These are phyloP conservation scores for Danielia oregonensis DNA, from an alignment of 805 yeast species.

Conservation along the genomic window DNA sequence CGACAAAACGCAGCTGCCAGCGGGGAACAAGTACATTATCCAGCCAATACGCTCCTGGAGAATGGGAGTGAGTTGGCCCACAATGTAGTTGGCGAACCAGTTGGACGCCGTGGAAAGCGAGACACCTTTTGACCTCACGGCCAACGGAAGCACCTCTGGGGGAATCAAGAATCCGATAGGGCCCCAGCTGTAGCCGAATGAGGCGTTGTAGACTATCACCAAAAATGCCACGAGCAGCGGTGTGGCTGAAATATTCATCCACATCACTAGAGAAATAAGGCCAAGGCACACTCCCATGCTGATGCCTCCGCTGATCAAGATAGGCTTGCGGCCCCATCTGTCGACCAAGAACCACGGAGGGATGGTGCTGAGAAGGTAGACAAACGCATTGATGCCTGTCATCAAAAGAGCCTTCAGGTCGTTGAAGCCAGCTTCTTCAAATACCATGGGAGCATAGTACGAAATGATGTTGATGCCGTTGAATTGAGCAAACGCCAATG, in stretches of 20 bases:
- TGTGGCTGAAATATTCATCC: conserved; percentile 27
- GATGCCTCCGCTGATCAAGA: conserved; percentile 38
- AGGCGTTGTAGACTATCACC: conserved; percentile 40
- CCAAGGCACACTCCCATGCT: conserved; percentile 36
- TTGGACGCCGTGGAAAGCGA: conserved; percentile 43
- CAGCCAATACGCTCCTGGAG: conserved; percentile 37
- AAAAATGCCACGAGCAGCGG: conserved; percentile 37
- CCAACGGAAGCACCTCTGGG: conserved; percentile 42
- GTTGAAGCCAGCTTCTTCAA: conserved; percentile 44
- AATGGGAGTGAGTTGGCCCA: conserved; percentile 43
- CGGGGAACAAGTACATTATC: conserved; percentile 41
- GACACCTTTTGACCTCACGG: conserved; percentile 42
- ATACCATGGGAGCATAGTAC: conserved; percentile 57
- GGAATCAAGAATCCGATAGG: conserved; percentile 44
- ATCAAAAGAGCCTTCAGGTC: conserved; percentile 39
- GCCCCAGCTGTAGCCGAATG: conserved; percentile 46
- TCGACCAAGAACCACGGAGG: conserved; percentile 47
- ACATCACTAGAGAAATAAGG: conserved; percentile 33
- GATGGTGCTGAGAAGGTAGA: conserved; percentile 37
- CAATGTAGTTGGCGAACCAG: conserved; percentile 44
- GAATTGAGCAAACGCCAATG: conserved; percentile 43
- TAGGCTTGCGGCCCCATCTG: conserved; percentile 44
- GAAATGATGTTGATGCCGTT: conserved; percentile 57
- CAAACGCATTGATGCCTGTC: conserved; percentile 42
- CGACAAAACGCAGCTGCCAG: conserved; percentile 33